phyloP scores from a whole-genome alignment of 371 early-diverging fungal genomes.

The Syncephalastrum contaminatum region DNA sequence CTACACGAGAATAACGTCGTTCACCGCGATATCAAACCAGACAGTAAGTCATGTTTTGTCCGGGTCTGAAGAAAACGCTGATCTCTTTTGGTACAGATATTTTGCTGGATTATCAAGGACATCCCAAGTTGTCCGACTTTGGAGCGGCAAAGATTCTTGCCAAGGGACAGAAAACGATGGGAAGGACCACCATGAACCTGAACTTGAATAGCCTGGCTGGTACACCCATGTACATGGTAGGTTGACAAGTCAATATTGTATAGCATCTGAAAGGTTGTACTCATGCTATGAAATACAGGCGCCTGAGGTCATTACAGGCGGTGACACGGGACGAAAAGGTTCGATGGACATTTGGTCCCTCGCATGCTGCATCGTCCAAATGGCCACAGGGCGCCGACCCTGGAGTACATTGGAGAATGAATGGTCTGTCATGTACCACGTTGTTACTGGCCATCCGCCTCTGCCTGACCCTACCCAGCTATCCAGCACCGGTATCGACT shows the following conservation, averaged over 20 bases:
- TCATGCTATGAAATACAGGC: conserved; percentile 40
- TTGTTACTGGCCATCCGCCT: conserved; percentile 73
- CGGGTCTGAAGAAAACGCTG: neutral
- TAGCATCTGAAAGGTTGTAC: neutral
- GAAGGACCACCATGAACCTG: conserved; percentile 53
- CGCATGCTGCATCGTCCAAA: conserved; percentile 93
- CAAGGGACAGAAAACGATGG: conserved; percentile 73
- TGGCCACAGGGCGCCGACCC: conserved; percentile 92
- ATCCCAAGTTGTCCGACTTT: conserved; percentile 86
- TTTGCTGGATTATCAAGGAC: conserved; percentile 75
- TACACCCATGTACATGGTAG: conserved; percentile 95
- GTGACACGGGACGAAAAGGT: conserved; percentile 72
- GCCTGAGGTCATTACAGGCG: conserved; percentile 90
- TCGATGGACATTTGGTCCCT: conserved; percentile 95
- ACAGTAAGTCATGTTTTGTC: conserved; percentile 56
- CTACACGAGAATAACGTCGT: conserved; percentile 85
- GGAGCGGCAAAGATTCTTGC: conserved; percentile 86
- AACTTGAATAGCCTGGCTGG: conserved; percentile 76
- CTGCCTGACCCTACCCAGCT: conserved; percentile 67
- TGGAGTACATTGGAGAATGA: conserved; percentile 92
- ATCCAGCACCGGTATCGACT: conserved; percentile 66
- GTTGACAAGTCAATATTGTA: neutral
- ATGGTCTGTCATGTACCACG: conserved; percentile 91
- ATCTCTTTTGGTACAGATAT: conserved; percentile 51
- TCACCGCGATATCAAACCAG: conserved; percentile 92